These are phyloP conservation scores for Acrocalymma vagum DNA, from an alignment of 2,329 filamentous ascomycete genomes.

Conservation along the genomic window DNA sequence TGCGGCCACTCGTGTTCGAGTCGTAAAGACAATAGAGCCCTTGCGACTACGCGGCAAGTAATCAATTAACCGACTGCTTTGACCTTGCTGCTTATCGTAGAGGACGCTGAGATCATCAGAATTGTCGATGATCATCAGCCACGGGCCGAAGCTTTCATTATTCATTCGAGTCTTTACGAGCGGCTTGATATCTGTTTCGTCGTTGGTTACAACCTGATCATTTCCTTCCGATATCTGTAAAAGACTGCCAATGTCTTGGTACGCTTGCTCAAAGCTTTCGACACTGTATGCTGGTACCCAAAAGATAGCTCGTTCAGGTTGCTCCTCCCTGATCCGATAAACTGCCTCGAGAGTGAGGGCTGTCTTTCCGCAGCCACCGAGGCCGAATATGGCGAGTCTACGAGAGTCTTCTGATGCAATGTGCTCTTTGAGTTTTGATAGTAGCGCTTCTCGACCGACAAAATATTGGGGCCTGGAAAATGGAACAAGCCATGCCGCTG, in stretches of 20 bases:
- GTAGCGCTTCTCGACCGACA: constrained; percentile 6
- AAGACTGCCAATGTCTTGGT: constrained; percentile 38
- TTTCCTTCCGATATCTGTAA: constrained; percentile 25
- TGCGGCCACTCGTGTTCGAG: constrained; percentile 42
- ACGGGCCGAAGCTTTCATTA: constrained; percentile 22
- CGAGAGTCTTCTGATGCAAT: constrained; percentile 5
- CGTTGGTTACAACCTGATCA: too few species aligned
- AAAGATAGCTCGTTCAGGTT: constrained; percentile 48
- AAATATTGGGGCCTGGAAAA: constrained; percentile 11
- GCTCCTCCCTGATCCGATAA: constrained; percentile 42
- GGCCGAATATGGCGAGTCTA: constrained; percentile 42
- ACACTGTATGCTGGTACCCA: constrained; percentile 52
- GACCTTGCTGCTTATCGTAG: background rate
- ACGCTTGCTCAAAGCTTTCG: constrained; percentile 50
- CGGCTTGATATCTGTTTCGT: constrained; percentile 12
- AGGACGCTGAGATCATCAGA: constrained; percentile 45
- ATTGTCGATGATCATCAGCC: constrained; percentile 56
- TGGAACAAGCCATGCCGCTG: constrained; percentile 10
- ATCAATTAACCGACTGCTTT: constrained; percentile 23
- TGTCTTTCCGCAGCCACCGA: constrained; percentile 56
- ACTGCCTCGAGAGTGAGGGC: constrained; percentile 50
- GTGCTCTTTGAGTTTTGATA: constrained; percentile 7
- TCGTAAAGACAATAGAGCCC: constrained; percentile 49
- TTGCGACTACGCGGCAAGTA: constrained; percentile 45
- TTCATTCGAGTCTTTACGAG: constrained; percentile 20